Evolutionary conservation across 352 stramenopile genomes (phyloP).

Genomic region (Pythium dissimile): DNA sequence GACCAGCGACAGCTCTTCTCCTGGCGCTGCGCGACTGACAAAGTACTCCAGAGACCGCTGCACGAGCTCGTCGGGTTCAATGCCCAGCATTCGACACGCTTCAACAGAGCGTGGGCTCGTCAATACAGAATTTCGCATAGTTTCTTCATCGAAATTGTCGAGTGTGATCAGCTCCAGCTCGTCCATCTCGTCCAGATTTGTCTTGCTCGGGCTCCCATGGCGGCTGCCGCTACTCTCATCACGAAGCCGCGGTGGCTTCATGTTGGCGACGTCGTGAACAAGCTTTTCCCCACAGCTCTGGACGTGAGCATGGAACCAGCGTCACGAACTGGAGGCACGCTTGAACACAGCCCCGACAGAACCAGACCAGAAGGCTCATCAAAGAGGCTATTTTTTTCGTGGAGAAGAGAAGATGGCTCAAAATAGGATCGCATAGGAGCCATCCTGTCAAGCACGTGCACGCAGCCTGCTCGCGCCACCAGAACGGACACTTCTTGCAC

Average conservation of each 20-base stretch:
- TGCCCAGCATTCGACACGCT: slow-evolving; percentile 68
- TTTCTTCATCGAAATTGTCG: slow-evolving; percentile 66
- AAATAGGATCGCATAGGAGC: too few relatives aligned
- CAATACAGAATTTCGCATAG: slow-evolving; percentile 33
- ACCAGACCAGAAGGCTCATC: too few relatives aligned
- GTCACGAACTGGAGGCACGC: too few relatives aligned
- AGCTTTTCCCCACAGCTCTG: too few relatives aligned
- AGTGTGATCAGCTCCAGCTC: slow-evolving; percentile 32
- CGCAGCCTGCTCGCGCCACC: background rate
- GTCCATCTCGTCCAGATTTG: slow-evolving; percentile 23
- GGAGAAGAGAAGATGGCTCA: too few relatives aligned
- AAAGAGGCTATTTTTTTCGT: too few relatives aligned
- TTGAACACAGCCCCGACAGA: too few relatives aligned
- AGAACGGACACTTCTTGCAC: background rate
- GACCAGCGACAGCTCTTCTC: slow-evolving; percentile 34
- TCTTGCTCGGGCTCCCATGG: background rate
- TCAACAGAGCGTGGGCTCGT: slow-evolving; percentile 68
- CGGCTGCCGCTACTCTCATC: background rate
- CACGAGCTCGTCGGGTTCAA: slow-evolving; percentile 66
- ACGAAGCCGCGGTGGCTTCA: slow-evolving; percentile 8
- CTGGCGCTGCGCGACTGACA: slow-evolving; percentile 19
- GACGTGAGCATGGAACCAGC: too few relatives aligned
- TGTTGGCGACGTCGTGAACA: background rate
- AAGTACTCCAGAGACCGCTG: slow-evolving; percentile 59
- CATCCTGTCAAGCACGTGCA: background rate